A percentile compares a stretch with the other conserved stretches of the same genome.
Conservation (phyloP, 176 grass and related monocot genomes). For the Oryza australiensis region DNA sequence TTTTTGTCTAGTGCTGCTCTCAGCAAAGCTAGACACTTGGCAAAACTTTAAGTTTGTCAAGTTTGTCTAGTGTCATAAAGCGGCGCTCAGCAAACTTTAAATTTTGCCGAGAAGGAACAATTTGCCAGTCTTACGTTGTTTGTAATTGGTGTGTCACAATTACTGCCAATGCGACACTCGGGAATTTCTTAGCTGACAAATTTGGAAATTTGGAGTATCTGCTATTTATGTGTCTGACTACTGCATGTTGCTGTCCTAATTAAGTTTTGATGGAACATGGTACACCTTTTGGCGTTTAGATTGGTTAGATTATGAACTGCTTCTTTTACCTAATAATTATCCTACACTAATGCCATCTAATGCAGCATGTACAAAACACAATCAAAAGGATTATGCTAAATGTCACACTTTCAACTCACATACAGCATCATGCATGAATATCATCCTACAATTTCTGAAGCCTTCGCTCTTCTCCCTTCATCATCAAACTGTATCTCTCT, state of each 20-base stretch:
- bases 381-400: constrained; percentile 33
- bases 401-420: constrained; percentile 45
- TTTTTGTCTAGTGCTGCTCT: no score
- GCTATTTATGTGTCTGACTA: neutral
- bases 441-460: constrained; percentile 33
- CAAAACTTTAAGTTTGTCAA: no score
- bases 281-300: constrained; percentile 6
- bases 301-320: neutral
- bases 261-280: constrained; percentile 16
- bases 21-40: no score
- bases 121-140: neutral
- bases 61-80: no score
- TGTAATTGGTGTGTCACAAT: neutral
- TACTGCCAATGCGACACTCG: constrained; percentile 2
- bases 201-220: constrained; percentile 5
- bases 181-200: neutral
- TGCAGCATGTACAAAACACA: constrained; percentile 35
- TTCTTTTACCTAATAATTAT: constrained; percentile 25
- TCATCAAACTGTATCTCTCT: constrained; percentile 5
- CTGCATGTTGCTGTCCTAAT: neutral
- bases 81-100: no score
- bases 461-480: constrained; percentile 46
- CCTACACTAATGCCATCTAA: constrained; percentile 20
- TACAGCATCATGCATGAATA: constrained; percentile 41
- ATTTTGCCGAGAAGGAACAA: neutral